Conservation (phyloP, 495 filamentous ascomycete species). For the Aspergillus ellipticus region DNA sequence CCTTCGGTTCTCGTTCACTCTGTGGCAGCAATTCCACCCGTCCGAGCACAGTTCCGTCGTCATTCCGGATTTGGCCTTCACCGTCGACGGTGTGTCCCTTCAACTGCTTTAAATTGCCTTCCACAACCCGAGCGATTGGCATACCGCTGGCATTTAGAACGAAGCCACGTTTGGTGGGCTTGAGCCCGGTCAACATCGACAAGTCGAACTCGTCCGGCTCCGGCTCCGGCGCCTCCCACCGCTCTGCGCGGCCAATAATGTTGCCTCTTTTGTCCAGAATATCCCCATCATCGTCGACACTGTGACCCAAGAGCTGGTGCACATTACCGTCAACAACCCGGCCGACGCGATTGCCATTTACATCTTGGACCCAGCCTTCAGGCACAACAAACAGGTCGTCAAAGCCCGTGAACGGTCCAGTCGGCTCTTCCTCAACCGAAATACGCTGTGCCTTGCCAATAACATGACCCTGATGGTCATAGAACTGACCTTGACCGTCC, state of each 20-base stretch:
- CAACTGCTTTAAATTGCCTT: constrained; percentile 65
- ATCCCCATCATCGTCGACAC: constrained; percentile 56
- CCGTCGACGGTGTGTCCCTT: constrained; percentile 65
- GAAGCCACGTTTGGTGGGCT: constrained; percentile 76
- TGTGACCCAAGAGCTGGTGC: constrained; percentile 49
- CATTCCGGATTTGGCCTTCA: constrained; percentile 72
- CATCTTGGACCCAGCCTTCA: constrained; percentile 50
- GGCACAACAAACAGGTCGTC: constrained; percentile 48
- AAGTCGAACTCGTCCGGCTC: constrained; percentile 50
- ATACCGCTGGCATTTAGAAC: constrained; percentile 70
- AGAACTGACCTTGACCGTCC: constrained; percentile 51
- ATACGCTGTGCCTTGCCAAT: constrained; percentile 48
- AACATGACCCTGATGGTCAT: constrained; percentile 47
- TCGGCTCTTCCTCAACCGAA: constrained; percentile 48
- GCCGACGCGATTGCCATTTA: constrained; percentile 50
- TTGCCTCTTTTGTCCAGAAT: constrained; percentile 54
- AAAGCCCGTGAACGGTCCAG: constrained; percentile 51
- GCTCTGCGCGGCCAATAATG: constrained; percentile 52
- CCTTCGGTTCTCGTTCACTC: constrained; percentile 64
- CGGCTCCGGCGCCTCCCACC: constrained; percentile 35
- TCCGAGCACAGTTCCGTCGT: constrained; percentile 68
- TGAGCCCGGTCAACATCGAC: constrained; percentile 60
- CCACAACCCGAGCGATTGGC: constrained; percentile 63
- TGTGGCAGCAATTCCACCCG: constrained; percentile 70
- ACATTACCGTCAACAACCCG: constrained; percentile 49